A percentile compares a stretch with the other conserved stretches of the same genome.
Conservation (phyloP, 1,139 yeast genomes). For the Pichia sp. region DNA sequence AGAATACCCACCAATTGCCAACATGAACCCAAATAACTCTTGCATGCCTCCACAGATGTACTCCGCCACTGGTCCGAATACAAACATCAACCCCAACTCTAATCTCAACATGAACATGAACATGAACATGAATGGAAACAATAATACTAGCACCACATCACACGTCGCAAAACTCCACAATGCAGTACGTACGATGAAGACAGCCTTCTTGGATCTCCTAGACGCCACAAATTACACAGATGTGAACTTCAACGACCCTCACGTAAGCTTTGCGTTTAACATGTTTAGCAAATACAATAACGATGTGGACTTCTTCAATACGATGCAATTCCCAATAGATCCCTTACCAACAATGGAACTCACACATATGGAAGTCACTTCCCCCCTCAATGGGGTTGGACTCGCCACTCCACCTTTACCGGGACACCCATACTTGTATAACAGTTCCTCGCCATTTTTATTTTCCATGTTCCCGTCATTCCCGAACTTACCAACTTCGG, state of each 20-base stretch:
- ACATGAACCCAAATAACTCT: too few relatives aligned
- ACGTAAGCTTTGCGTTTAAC: conserved; percentile 5
- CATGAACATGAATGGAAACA: too few relatives aligned
- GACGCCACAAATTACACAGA: conserved; percentile 1
- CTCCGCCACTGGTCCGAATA: too few relatives aligned
- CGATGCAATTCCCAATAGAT: conserved; percentile 4
- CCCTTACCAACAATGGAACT: background rate
- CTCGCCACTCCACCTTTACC: too few relatives aligned
- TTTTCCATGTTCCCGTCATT: conserved; percentile 8
- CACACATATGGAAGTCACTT: too few relatives aligned
- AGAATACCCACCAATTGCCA: too few relatives aligned
- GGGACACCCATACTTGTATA: background rate
- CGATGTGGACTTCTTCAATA: conserved; percentile 6
- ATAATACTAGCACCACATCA: too few relatives aligned
- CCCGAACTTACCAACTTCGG: conserved; percentile 1
- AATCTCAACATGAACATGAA: too few relatives aligned
- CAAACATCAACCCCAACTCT: too few relatives aligned
- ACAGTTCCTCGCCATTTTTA: background rate
- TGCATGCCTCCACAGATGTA: too few relatives aligned
- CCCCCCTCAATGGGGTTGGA: too few relatives aligned
- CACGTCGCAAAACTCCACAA: background rate
- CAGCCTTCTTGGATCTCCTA: conserved; percentile 3
- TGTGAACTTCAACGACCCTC: conserved; percentile 7
- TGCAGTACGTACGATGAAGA: background rate
- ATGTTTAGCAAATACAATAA: conserved; percentile 7